These are phyloP conservation scores for Podila horticola DNA, from an alignment of 192 early-diverging fungal genomes.

Conservation along the genomic window DNA sequence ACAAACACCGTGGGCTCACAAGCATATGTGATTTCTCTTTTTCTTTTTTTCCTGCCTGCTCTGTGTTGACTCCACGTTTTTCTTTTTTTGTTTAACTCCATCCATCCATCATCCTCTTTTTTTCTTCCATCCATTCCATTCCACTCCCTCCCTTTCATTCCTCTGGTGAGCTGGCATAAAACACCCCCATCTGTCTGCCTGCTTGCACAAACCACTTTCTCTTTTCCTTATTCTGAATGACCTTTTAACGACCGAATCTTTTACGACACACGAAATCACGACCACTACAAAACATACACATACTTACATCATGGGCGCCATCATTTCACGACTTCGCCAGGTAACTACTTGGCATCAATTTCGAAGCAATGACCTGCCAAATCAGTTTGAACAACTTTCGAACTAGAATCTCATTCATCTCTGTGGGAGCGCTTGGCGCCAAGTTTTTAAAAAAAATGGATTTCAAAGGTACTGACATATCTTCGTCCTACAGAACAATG, in stretches of 20 bases:
- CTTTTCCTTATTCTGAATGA: neutral
- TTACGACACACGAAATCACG: no score
- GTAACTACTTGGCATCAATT: no score
- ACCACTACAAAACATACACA: no score
- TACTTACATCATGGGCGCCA: neutral
- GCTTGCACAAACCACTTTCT: neutral
- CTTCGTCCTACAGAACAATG: slow-evolving; percentile 24
- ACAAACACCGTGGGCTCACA: neutral
- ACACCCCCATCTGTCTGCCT: neutral
- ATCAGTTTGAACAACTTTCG: neutral
- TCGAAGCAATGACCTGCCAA: neutral
- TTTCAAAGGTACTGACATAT: no score
- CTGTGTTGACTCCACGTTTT: neutral
- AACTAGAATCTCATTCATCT: no score
- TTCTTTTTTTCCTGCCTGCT: neutral
- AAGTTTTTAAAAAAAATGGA: no score
- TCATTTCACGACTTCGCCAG: neutral
- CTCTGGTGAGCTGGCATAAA: neutral
- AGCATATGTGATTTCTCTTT: neutral
- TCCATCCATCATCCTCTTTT: neutral
- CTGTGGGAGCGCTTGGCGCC: no score
- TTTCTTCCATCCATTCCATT: neutral
- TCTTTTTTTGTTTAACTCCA: neutral
- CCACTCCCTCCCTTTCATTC: neutral
- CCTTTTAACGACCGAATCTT: neutral